phyloP scores from a whole-genome alignment of 768 basidiomycete genomes.

The Sporobolomyces roseus region DNA sequence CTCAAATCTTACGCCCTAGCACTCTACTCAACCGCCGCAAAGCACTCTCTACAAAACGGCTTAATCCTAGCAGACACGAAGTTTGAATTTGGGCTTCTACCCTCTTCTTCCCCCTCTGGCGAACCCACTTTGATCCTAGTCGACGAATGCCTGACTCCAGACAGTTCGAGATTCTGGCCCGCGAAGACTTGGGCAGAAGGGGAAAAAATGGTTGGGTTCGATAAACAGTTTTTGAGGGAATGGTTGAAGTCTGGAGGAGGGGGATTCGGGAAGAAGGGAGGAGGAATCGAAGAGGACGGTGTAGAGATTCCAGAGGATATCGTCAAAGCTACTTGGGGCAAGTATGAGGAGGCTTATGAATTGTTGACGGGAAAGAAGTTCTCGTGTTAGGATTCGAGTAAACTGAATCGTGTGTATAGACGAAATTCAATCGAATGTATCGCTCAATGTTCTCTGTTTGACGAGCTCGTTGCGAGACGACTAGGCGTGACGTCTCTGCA shows the following conservation, averaged over 20 bases:
- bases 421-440: too few species aligned
- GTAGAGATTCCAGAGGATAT: conserved; percentile 74
- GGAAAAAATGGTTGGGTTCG: conserved; percentile 78
- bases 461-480: too few species aligned
- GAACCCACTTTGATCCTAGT: conserved; percentile 65
- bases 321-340: conserved; percentile 67
- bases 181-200: conserved; percentile 68
- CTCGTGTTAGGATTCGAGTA: not conserved
- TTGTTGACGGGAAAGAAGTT: conserved; percentile 49
- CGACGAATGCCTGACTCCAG: conserved; percentile 95
- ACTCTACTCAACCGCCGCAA: conserved; percentile 61
- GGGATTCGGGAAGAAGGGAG: conserved; percentile 58
- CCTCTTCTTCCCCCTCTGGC: conserved; percentile 41
- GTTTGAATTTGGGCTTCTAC: conserved; percentile 90
- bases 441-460: too few species aligned
- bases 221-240: conserved; percentile 93
- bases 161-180: conserved; percentile 97
- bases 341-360: conserved; percentile 70
- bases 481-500: too few species aligned
- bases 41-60: conserved; percentile 57
- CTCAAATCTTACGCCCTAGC: conserved; percentile 42
- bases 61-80: conserved; percentile 97
- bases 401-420: too few species aligned
- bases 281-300: conserved; percentile 63
- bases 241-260: conserved; percentile 68